Base-by-base conservation (phyloP, 768 basidiomycete species). In the Amanita polypyramis region DNA sequence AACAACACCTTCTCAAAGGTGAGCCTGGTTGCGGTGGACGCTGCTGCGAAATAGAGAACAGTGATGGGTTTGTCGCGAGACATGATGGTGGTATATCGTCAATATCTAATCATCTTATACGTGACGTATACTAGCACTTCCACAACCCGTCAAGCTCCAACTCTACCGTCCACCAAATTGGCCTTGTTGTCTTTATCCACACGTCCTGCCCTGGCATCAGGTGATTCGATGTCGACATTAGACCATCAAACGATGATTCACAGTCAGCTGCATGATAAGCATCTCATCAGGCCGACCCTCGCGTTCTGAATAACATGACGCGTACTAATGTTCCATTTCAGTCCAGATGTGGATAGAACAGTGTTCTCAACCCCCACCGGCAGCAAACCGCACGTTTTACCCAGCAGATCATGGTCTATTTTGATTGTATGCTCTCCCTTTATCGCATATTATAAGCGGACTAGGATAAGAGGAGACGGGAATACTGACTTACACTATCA, bases 141-240 rank as follows among this genome's bases (percentile, higher is more conserved):
- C 1, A 10, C 29, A 2, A 10, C 25, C 33, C 3, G 23, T 20
- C 20, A 1, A 34, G 23, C 9, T 11, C 1, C 52, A 92, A 62
- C 61, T 92, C 91, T 43, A 75, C 81, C 19, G 84, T 85, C 95
- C 94, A 99, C 77, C 89, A 84, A 36, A 99, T 85, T 0, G 92
- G 86, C 43, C 73, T 76, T 19, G 82, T 76, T 0, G 93, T 97
- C 59, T 75, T 76, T 44, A 97, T 68, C 59, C 73, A 78, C 1
- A 72, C 60, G 15, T 71, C 66, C 52, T 85, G 74, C 1, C 73
- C 72, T 0, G 82, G 80, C 0, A 90, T 60, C 5, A 99, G 71
- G 55, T 96, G 92, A 57, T 99, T 99, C 0, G 94, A 97, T 0
- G 94, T 96, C 0, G 95, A 98, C 0, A 99, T 63, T 19, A 90